Evolutionary conservation across 2,329 filamentous ascomycete genomes (phyloP), one percentile per base, ranked within the genome.

Genomic region (Claviceps citrina): DNA sequence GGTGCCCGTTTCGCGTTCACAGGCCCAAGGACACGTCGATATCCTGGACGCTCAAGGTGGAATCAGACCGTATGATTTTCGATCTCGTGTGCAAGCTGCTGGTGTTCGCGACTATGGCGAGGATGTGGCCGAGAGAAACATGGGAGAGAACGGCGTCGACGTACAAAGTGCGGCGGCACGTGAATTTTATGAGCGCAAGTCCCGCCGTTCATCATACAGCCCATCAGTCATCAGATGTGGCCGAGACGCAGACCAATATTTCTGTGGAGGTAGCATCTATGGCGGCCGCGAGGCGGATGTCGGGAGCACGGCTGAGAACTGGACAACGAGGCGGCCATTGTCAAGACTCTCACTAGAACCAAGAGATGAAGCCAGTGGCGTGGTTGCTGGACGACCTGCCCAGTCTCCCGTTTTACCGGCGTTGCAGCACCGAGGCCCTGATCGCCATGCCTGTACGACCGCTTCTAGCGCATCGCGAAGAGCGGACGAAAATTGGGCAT

Each of bases 81-180:
- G 57, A 37, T 53, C 56, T 12, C 60, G 68, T 16, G 49, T 71
- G 3, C 54, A 64, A 40, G 68, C 70, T 0, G 52, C 66, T 0
- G 70, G 70, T 1, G 57, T 59, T 1, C 61, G 62, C 34, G 64
- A 68, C 38, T 76, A 75, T 46, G 73, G 68, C 15, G 75, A 78
- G 51, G 73, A 76, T 50, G 71, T 77, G 0, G 73, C 71, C 1
- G 71, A 76, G 45, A 62, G 74, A 25, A 77, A 78, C 45, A 59
- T 71, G 35, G 55, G 52, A 6, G 51, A 57, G 28, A 66, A 60
- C 19, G 49, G 49, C 1, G 43, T 54, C 22, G 47, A 60, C 30
- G 44, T 62, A 5, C 48, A 50, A 13, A 59, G 58, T 1, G 38
- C 48, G 5, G 55, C 53, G 8, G 55, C 59, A 2, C 53, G 51